Evolutionary conservation across 1,284 basidiomycete species (phyloP).

Genomic region (Chalciporus sp.): DNA sequence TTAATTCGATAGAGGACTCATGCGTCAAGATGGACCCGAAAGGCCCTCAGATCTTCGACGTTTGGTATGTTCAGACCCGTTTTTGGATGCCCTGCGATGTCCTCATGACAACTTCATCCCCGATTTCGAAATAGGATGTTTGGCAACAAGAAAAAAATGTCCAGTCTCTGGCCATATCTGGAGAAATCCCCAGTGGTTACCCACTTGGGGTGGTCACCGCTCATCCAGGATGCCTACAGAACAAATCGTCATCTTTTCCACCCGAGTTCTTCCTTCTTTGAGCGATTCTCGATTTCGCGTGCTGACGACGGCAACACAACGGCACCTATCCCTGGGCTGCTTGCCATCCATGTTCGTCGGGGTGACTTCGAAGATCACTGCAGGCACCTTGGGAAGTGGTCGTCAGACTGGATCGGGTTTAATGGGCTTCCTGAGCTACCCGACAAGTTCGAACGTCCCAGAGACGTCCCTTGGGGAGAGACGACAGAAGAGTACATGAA

Average conservation of each 20-base stretch:
- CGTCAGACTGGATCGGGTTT: constrained; percentile 43
- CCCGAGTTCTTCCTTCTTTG: constrained; percentile 14
- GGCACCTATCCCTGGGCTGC: constrained; percentile 39
- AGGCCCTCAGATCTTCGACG: constrained; percentile 37
- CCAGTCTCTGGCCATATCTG: constrained; percentile 41
- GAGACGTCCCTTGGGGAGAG: constrained; percentile 17
- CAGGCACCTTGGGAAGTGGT: constrained; percentile 43
- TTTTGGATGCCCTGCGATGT: background rate
- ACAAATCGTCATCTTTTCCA: constrained; percentile 37
- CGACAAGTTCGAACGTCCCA: constrained; percentile 39
- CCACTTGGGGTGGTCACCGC: constrained; percentile 43
- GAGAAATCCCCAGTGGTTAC: constrained; percentile 38
- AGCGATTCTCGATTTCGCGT: too few species aligned
- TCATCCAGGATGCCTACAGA: constrained; percentile 39
- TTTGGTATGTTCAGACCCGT: constrained; percentile 22
- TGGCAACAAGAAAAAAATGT: constrained; percentile 33
- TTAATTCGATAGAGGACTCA: constrained; percentile 37
- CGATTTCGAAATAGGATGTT: constrained; percentile 32
- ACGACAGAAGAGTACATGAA: constrained; percentile 25
- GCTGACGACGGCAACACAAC: constrained; percentile 1
- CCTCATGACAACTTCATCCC: too few species aligned
- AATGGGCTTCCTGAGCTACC: constrained; percentile 42
- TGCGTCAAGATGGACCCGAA: constrained; percentile 38
- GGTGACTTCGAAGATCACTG: constrained; percentile 63
- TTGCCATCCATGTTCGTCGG: constrained; percentile 61